Evolutionary conservation across 768 basidiomycete genomes (phyloP).

Genomic region (Ramaria sp.): DNA sequence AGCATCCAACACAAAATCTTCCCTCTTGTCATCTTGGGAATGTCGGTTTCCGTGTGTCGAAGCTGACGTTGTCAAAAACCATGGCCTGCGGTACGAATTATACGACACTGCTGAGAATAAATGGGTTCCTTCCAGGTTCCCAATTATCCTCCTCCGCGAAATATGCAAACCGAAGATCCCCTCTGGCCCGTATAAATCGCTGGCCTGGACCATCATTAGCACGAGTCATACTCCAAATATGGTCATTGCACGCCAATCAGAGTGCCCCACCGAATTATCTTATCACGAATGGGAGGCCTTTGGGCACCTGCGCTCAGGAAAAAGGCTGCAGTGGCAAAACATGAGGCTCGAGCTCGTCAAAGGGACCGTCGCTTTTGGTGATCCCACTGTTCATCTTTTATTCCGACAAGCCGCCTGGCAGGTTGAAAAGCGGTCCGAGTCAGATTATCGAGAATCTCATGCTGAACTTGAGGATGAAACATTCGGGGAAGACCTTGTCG

Average conservation of each 20-base stretch:
- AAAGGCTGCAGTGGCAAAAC: constrained; percentile 38
- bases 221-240: constrained; percentile 29
- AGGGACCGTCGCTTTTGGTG: constrained; percentile 27
- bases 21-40: constrained; percentile 21
- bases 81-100: constrained; percentile 20
- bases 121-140: constrained; percentile 14
- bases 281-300: constrained; percentile 38
- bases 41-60: constrained; percentile 13
- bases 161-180: constrained; percentile 24
- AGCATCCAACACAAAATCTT: constrained; percentile 26
- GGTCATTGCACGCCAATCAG: constrained; percentile 30
- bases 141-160: constrained; percentile 10
- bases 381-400: constrained; percentile 29
- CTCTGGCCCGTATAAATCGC: constrained; percentile 20
- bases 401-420: constrained; percentile 35
- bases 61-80: constrained; percentile 17
- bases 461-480: constrained; percentile 19
- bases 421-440: constrained; percentile 21
- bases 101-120: constrained; percentile 17
- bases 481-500: constrained; percentile 28
- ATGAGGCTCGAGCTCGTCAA: constrained; percentile 35
- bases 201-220: constrained; percentile 26
- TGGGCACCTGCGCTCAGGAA: constrained; percentile 33
- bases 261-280: constrained; percentile 28
- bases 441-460: constrained; percentile 28